Evolutionary conservation across 495 filamentous ascomycete species (phyloP).

Genomic region (Penicillium ochrochloron): DNA sequence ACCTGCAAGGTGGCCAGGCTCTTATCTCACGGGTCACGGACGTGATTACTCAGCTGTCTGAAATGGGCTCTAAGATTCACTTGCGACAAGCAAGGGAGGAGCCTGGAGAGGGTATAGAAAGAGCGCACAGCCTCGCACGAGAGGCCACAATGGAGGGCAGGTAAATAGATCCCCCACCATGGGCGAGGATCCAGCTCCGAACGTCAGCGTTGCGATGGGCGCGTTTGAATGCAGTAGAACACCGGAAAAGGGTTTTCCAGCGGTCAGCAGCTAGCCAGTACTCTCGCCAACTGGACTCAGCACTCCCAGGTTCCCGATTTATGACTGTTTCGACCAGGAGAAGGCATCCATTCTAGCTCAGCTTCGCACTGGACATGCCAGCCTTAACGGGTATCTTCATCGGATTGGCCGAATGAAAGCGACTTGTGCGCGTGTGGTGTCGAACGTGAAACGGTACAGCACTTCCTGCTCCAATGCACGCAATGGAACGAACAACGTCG

Average conservation of each 20-base stretch:
- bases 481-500: constrained; percentile 25
- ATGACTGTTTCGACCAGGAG: too few species aligned
- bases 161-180: constrained; percentile 4
- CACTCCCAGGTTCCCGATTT: constrained; percentile 3
- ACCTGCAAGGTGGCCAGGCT: not conserved
- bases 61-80: not conserved
- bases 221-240: not conserved
- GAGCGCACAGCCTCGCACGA: not conserved
- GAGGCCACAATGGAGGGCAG: not conserved
- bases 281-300: constrained; percentile 11
- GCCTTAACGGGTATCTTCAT: not conserved
- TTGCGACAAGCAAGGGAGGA: not conserved
- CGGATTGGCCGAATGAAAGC: not conserved
- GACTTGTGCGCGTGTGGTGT: too few species aligned
- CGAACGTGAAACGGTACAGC: constrained; percentile 30
- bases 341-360: too few species aligned
- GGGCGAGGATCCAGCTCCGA: constrained; percentile 11
- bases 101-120: not conserved
- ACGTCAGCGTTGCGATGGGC: constrained; percentile 13
- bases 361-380: too few species aligned
- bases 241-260: constrained; percentile 4
- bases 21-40: not conserved
- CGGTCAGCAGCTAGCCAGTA: constrained; percentile 1
- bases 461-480: constrained; percentile 38
- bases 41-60: not conserved